Evolutionary conservation across 306 rosid species (phyloP), one percentile per base, ranked within the genome.

Genomic region (Cucumis melo): DNA sequence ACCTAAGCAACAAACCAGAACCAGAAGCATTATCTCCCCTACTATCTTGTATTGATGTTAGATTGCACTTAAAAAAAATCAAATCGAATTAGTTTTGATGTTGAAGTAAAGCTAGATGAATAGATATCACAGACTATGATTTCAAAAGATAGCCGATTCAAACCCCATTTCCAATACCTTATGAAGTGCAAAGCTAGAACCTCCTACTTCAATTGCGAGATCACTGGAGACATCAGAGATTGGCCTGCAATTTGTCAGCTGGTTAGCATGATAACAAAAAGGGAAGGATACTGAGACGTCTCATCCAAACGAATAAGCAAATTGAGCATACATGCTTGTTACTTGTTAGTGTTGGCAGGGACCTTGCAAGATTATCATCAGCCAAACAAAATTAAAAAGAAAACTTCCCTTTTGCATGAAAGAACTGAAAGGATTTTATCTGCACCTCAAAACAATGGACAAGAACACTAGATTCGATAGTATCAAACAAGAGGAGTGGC

Each of bases 221-320:
- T 95, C 99, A 70, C 97, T 95, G 46, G 99, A 88, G 65, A 92
- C 98, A 82, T 95, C 99, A 58, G 99, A 95, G 65, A 95, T 90
- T 21, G 99, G 98, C 99, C 99, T 95, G 97, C 68, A 85, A 84
- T 42, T 82, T 6, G 70, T 34, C 78, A 78, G 84, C 41, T 13
- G 76, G 76, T 78, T 81, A 82, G 41, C 85, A 77, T 51, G 75
- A 71, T 71, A 80, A 80, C 65, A 68, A 65, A 72, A 44, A 64
- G 55, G 78, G 83, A 73, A 72, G 17, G 41, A 71, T 46, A 71
- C 39, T 23, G 23, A 41, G 36, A 54, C 36, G 60, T 38, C 82
- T 82, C 77, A 81, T 79, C 23, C 19, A n/a, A 64, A 21, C 7
- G 46, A 65, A 54, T 48, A 64, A 77, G 29, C 38, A 65, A 50